Evolutionary conservation across 1,284 basidiomycete genomes (phyloP), one percentile per base, ranked within the genome.

Genomic region (Ustilago hordei): DNA sequence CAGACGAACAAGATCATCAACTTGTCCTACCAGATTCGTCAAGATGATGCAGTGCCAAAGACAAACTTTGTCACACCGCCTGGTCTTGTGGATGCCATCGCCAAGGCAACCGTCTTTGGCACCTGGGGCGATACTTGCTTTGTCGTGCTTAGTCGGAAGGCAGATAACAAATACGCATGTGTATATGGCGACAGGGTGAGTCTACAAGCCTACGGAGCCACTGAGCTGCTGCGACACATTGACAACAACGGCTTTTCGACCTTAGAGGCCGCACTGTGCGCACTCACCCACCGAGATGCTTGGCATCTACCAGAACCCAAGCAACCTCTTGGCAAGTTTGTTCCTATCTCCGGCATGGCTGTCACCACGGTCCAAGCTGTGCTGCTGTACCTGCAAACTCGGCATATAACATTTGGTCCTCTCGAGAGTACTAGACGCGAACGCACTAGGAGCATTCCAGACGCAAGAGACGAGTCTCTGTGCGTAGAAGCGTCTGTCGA

Each of bases 101-200:
- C 55, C 11, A 32, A 11, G 5, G 63, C 58, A 5, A 64, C 59
- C 8, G 35, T 15, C 7, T 3, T 15, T 3, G 71, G 64, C 1
- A 28, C 12, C 17, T 74, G 71, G 75, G 71, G 67, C 17, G 53
- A 74, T 28, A 45, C 54, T 6, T 64, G 71, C 56, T 71, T 78
- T n/a, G 53, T 74, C 0, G 64, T 78, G 28, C 59, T 50, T 8
- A 41, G 28, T n/a, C 39, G 15, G 5, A 55, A 8, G 3, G 23
- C 23, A 19, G 45, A 28, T 19, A n/a, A 35, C 19, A 53, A 36
- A 12, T 70, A 53, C 39, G 67, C 41, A 7, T 23, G 28, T 7
- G 43, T 73, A 2, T 66, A 56, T n/a, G 61, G 50, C 0, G 23
- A 60, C 4, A 8, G 52, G 3, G n/a, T 8, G 3, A 39, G 56